phyloP scores from a whole-genome alignment of 2,329 filamentous ascomycete genomes.

The Colletotrichum incanum region DNA sequence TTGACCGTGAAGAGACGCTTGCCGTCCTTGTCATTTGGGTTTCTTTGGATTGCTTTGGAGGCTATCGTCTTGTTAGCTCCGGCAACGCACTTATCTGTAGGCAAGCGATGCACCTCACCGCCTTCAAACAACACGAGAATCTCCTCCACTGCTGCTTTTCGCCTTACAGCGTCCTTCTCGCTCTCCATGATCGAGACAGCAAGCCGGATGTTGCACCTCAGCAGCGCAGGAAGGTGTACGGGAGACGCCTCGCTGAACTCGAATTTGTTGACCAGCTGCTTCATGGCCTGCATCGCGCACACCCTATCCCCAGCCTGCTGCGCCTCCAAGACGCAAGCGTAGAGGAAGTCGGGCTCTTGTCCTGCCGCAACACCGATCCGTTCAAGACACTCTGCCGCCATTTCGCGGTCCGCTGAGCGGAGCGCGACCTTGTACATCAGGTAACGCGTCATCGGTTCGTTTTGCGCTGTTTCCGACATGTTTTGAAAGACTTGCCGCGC shows the following conservation, averaged over 20 bases:
- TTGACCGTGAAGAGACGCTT: conserved; percentile 69
- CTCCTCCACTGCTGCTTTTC: conserved; percentile 56
- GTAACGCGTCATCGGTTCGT: conserved; percentile 79
- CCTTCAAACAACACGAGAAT: conserved; percentile 67
- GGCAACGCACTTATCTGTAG: neutral
- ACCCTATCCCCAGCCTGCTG: conserved; percentile 74
- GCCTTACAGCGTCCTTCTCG: conserved; percentile 17
- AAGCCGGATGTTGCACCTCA: conserved; percentile 69
- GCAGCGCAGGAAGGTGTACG: conserved; percentile 54
- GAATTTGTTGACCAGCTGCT: conserved; percentile 51
- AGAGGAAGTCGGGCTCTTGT: conserved; percentile 76
- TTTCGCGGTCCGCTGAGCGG: conserved; percentile 68
- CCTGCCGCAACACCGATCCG: conserved; percentile 68
- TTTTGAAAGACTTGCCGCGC: conserved; percentile 70
- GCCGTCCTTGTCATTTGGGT: conserved; percentile 56
- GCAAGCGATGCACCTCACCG: conserved; percentile 51
- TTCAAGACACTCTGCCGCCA: conserved; percentile 76
- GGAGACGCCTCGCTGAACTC: conserved; percentile 43
- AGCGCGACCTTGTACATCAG: conserved; percentile 83
- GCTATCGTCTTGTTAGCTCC: conserved; percentile 51
- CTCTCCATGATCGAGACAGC: conserved; percentile 59
- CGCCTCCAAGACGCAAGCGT: conserved; percentile 86
- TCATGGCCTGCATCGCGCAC: conserved; percentile 64
- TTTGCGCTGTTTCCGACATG: conserved; percentile 72
- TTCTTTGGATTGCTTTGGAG: conserved; percentile 58